Percentiles rank a stretch among this genome's conserved stretches.
Conservation (phyloP, 768 basidiomycete genomes). For the Flagelloscypha sp. region DNA sequence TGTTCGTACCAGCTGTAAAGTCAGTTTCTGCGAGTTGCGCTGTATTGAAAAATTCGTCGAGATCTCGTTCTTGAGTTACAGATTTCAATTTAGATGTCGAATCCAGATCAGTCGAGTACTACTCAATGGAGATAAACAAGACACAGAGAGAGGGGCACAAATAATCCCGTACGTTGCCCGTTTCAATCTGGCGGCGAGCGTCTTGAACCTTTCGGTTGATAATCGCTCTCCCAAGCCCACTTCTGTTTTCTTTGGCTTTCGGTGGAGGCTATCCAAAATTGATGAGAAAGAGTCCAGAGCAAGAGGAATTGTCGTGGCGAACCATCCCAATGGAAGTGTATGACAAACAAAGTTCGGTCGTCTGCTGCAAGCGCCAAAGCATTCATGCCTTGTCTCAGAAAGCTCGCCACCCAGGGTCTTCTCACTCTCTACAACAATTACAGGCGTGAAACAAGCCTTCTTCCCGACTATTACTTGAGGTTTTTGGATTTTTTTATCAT, state of each 20-base stretch:
- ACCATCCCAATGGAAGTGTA: constrained; percentile 9
- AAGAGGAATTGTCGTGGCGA: constrained; percentile 16
- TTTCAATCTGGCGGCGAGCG: constrained; percentile 49
- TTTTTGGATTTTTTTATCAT: no score
- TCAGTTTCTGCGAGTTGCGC: constrained; percentile 93
- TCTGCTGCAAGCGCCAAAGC: no score
- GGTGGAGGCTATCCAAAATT: constrained; percentile 35
- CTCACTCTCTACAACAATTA: no score
- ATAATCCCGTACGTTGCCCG: constrained; percentile 50
- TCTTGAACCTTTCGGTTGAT: constrained; percentile 87
- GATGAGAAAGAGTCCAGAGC: background rate
- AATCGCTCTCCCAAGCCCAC: constrained; percentile 89
- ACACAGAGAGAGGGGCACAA: background rate
- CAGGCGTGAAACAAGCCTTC: no score
- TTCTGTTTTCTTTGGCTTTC: constrained; percentile 59
- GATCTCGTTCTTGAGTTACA: constrained; percentile 90
- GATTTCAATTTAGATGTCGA: constrained; percentile 67
- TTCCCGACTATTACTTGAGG: constrained; percentile 1
- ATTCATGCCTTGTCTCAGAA: constrained; percentile 32
- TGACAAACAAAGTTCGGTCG: background rate
- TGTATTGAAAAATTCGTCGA: constrained; percentile 93
- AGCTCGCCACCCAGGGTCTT: constrained; percentile 35
- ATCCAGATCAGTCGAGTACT: constrained; percentile 77
- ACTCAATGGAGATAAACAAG: constrained; percentile 8
- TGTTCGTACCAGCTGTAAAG: constrained; percentile 79